phyloP scores from a whole-genome alignment of 2,329 filamentous ascomycete genomes.

The Venturiaceae sp. region DNA sequence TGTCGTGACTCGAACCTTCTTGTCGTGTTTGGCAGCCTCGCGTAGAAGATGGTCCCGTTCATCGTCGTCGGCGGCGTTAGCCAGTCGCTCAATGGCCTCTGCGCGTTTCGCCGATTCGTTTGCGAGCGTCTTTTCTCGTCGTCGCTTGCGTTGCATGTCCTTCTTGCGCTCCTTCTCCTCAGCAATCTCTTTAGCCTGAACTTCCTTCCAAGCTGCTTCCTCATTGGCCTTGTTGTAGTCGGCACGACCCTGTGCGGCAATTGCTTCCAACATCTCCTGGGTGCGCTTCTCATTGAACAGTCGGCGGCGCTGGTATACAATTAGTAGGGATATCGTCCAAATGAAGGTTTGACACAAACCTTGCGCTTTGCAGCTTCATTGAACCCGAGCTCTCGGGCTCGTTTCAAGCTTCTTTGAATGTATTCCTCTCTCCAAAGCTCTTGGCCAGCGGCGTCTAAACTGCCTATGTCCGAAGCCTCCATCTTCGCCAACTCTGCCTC shows the following conservation, averaged over 20 bases:
- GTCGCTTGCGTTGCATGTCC: conserved; percentile 96
- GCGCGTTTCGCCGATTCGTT: conserved; percentile 79
- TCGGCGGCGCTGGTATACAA: conserved; percentile 43
- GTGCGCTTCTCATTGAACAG: conserved; percentile 45
- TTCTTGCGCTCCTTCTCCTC: conserved; percentile 99
- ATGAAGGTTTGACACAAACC: conserved; percentile 29
- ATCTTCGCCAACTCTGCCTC: conserved; percentile 53
- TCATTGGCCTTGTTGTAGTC: conserved; percentile 71
- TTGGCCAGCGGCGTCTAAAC: conserved; percentile 39
- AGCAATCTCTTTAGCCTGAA: conserved; percentile 79
- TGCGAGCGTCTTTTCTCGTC: conserved; percentile 87
- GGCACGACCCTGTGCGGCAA: conserved; percentile 62
- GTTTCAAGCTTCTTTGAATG: conserved; percentile 50
- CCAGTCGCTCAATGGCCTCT: conserved; percentile 66
- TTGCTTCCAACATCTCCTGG: conserved; percentile 51
- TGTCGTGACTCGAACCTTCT: conserved; percentile 87
- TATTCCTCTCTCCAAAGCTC: conserved; percentile 44
- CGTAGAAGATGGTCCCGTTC: conserved; percentile 73
- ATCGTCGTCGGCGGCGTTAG: conserved; percentile 68
- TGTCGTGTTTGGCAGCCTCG: conserved; percentile 81
- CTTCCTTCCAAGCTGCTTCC: conserved; percentile 71
- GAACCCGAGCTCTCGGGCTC: conserved; percentile 55
- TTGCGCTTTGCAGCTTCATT: conserved; percentile 56
- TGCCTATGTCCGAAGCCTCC: conserved; percentile 46
- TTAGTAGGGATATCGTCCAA: not conserved